Base-by-base conservation (phyloP, 306 rosid genomes). In the Cucumis cinereus region DNA sequence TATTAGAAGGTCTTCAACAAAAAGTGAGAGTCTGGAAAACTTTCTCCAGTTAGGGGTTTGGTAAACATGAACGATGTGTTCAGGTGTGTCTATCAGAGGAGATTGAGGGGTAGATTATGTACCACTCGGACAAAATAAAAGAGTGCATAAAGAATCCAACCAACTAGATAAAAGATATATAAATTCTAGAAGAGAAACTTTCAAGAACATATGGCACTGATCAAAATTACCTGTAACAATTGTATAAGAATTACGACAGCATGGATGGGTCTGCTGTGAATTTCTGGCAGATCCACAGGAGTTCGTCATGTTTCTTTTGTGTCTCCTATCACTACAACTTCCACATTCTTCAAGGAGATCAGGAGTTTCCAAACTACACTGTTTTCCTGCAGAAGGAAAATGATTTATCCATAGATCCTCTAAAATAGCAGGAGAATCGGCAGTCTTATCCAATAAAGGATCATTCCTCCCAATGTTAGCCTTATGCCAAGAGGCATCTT, bases 351-450 rank as follows among this genome's bases (percentile, higher is more conserved):
- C 85, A 77, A 56, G 69, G 78, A 76, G 12, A 79, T 80, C 78
- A 77, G 87, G 77, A 60, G 73, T 82, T 53, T 67, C 67, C 69
- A 19, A 36, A 78, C 56, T 30, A n/a, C 77, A 69, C 49, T 77
- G 73, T 71, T 81, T 85, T 58, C 84, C 88, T 49, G 77, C 70
- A 77, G 82, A 45, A 22, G 77, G 62, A 75, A 54, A 33, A 77
- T 35, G 69, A 40, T 67, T 79, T 81, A 82, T 82, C 19, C 62
- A 60, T 76, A 78, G 80, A 79, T 85, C 84, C 84, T 79, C 89
- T 78, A 83, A 28, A 89, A 78, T 80, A 79, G 77, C 86, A 81
- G 81, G 89, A 83, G 93, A 93, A 81, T 89, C 92, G 75, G 92
- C 92, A 53, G 92, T 82, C 77, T 92, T 87, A 79, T 90, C 85